Evolutionary conservation across 1,139 yeast species (phyloP).

Genomic region (Blastobotrys aristatus): DNA sequence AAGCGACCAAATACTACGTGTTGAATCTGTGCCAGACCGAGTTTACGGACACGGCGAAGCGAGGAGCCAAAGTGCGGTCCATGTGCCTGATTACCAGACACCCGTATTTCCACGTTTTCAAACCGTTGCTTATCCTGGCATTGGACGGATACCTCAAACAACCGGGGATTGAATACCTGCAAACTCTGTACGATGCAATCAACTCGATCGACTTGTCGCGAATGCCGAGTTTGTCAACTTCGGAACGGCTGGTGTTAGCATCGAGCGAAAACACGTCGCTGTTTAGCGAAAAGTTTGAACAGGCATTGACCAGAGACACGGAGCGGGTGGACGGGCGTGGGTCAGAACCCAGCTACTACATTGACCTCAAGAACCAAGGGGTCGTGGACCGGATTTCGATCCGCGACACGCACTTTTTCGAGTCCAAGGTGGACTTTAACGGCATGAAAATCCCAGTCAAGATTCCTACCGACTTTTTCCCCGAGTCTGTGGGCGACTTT

Average conservation of each 20-base stretch:
- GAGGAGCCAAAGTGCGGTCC: slow-evolving; percentile 56
- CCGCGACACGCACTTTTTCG: slow-evolving; percentile 34
- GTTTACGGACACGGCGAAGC: slow-evolving; percentile 41
- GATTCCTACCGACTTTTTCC: slow-evolving; percentile 33
- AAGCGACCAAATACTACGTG: slow-evolving; percentile 46
- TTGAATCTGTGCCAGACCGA: slow-evolving; percentile 55
- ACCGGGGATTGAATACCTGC: slow-evolving; percentile 28
- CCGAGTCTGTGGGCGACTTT: slow-evolving; percentile 35
- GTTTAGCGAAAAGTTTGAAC: slow-evolving; percentile 31
- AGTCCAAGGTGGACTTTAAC: slow-evolving; percentile 30
- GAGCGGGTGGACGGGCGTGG: slow-evolving; percentile 11
- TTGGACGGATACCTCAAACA: slow-evolving; percentile 41
- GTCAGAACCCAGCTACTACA: slow-evolving; percentile 26
- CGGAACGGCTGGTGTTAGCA: slow-evolving; percentile 32
- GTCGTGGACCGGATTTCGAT: slow-evolving; percentile 24
- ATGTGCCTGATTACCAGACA: slow-evolving; percentile 50
- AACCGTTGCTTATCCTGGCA: slow-evolving; percentile 52
- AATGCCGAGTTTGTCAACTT: slow-evolving; percentile 30
- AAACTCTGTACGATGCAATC: slow-evolving; percentile 38
- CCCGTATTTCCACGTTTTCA: slow-evolving; percentile 52
- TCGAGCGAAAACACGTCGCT: slow-evolving; percentile 29
- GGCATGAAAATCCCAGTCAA: slow-evolving; percentile 34
- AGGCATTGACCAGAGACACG: slow-evolving; percentile 10
- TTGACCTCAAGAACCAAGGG: slow-evolving; percentile 30
- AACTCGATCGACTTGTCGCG: slow-evolving; percentile 34